Conservation (phyloP, 177 flowering plant genomes). For the Vitis hybrid region DNA sequence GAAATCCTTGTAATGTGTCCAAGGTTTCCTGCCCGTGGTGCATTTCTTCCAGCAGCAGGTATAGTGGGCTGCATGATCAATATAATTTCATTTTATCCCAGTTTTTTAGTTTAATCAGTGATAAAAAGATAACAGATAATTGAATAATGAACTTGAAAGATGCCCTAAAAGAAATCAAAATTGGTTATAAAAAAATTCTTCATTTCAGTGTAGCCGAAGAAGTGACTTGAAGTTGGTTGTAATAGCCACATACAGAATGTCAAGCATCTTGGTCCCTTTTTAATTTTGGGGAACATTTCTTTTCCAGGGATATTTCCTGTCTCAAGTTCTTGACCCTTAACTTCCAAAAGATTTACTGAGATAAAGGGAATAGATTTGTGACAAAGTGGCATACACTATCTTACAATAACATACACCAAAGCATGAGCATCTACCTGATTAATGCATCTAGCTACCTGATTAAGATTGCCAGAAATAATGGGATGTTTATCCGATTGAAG, state of each 20-base stretch:
- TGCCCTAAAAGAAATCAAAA: background rate
- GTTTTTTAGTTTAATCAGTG: background rate
- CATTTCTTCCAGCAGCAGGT: slow-evolving; percentile 55
- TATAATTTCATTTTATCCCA: background rate
- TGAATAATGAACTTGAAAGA: background rate
- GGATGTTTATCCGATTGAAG: slow-evolving; percentile 64
- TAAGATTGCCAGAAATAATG: slow-evolving; percentile 42
- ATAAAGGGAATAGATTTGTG: background rate
- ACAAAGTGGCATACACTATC: background rate
- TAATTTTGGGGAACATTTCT: background rate
- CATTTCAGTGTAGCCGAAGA: background rate
- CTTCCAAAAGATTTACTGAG: background rate
- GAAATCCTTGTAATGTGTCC: slow-evolving; percentile 90
- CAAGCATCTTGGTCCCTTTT: background rate
- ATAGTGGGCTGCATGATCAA: slow-evolving; percentile 68
- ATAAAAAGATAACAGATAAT: background rate
- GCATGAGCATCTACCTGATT: slow-evolving; percentile 17
- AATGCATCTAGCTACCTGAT: slow-evolving; percentile 33
- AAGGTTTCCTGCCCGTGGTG: slow-evolving; percentile 72
- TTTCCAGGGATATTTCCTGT: background rate
- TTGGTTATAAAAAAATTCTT: background rate
- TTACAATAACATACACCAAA: background rate
- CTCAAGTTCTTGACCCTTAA: background rate
- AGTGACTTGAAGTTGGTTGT: background rate
- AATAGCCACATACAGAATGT: background rate